Conservation (phyloP, 2,329 filamentous ascomycete genomes). For the Bimuria novae-zelandiae region DNA sequence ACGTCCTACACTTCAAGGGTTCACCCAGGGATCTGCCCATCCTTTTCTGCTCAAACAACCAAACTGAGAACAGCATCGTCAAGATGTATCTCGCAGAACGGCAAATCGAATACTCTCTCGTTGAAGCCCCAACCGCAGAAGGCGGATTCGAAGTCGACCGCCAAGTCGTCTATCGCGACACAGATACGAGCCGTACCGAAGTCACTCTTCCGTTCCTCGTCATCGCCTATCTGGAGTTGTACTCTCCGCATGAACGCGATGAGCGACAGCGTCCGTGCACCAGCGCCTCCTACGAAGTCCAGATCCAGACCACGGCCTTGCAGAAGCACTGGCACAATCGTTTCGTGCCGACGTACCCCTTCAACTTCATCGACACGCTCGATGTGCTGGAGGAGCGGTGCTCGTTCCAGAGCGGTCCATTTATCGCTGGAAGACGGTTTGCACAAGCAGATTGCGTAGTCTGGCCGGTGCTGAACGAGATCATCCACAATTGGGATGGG, state of each 20-base stretch:
- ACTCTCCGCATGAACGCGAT: slow-evolving; percentile 29
- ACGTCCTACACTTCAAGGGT: slow-evolving; percentile 69
- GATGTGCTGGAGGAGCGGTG: slow-evolving; percentile 27
- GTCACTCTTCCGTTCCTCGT: slow-evolving; percentile 28
- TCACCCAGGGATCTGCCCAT: slow-evolving; percentile 41
- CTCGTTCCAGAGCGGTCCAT: slow-evolving; percentile 23
- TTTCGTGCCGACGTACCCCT: slow-evolving; percentile 14
- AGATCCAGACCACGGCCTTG: slow-evolving; percentile 18
- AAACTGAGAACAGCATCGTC: slow-evolving; percentile 38
- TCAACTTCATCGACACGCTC: slow-evolving; percentile 21
- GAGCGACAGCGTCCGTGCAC: slow-evolving; percentile 22
- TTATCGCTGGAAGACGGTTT: slow-evolving; percentile 38
- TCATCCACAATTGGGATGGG: slow-evolving; percentile 25
- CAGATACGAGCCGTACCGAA: slow-evolving; percentile 41
- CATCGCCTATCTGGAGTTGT: slow-evolving; percentile 43
- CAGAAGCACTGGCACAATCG: slow-evolving; percentile 26
- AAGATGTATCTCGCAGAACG: slow-evolving; percentile 36
- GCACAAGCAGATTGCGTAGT: slow-evolving; percentile 37
- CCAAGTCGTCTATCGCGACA: slow-evolving; percentile 39
- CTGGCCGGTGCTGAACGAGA: slow-evolving; percentile 40
- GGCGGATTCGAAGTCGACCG: slow-evolving; percentile 24
- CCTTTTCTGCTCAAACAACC: slow-evolving; percentile 43
- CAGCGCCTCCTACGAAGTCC: slow-evolving; percentile 24
- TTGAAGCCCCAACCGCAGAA: slow-evolving; percentile 27
- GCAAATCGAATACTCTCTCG: slow-evolving; percentile 23